Conservation (phyloP, 75 land plant species). For the Larix kaempferi region DNA sequence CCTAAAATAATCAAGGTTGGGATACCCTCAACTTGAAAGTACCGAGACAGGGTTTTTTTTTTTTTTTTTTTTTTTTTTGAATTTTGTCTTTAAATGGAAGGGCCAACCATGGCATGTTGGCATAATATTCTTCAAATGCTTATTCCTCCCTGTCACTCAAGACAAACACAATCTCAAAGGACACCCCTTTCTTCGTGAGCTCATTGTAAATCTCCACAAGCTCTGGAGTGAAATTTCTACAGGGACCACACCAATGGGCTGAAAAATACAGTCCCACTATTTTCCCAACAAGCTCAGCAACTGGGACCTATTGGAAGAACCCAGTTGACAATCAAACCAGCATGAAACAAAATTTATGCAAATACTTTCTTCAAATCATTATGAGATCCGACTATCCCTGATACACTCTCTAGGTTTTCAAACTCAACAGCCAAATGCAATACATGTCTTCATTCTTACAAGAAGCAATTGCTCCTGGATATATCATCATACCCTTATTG, state of each 20-base stretch:
- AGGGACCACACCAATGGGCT: conserved; percentile 49
- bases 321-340: conserved; percentile 7
- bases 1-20: conserved; percentile 22
- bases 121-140: conserved; percentile 16
- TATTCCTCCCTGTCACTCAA: conserved; percentile 26
- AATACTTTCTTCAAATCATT: too few species aligned
- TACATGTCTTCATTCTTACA: not conserved
- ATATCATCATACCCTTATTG: too few species aligned
- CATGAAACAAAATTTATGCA: conserved; percentile 8
- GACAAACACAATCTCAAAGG: conserved; percentile 24
- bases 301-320: conserved; percentile 17
- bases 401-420: not conserved
- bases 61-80: not conserved
- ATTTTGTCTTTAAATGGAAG: conserved; percentile 18
- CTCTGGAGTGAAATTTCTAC: conserved; percentile 29
- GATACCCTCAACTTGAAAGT: conserved; percentile 24
- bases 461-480: too few species aligned
- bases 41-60: conserved; percentile 19
- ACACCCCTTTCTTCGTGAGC: conserved; percentile 13
- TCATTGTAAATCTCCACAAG: conserved; percentile 27
- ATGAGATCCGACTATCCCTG: too few species aligned
- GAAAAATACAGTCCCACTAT: conserved; percentile 52
- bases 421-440: conserved; percentile 6
- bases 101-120: conserved; percentile 30
- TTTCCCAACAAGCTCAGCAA: conserved; percentile 33